Evolutionary conservation across 2,329 filamentous ascomycete species (phyloP), one percentile per base, ranked within the genome.

Genomic region (Penicillium vulpinum): DNA sequence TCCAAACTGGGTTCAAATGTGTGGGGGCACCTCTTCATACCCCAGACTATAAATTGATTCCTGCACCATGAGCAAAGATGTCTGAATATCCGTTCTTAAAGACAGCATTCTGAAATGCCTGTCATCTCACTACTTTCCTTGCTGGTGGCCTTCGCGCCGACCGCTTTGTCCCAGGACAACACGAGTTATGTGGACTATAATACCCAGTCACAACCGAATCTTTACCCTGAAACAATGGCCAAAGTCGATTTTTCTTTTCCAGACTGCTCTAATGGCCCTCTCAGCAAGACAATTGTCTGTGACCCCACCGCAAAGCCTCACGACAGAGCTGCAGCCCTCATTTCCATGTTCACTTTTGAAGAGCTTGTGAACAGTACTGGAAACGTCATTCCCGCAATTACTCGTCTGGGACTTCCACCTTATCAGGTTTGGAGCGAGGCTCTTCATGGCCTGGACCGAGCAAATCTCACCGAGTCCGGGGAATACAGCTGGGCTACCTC

Each of bases 361-460:
- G 83, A 85, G 67, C 83, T 85, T 61, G 78, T 86, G 22, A 83
- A 83, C 55, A 77, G 78, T 60, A 83, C 80, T 0, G 78, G 77
- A 15, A 80, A 75, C 54, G 75, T 72, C 7, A 75, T 75, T 5
- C 78, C 78, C 0, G 85, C 84, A 0, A 80, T 83, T 7, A 74
- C 81, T 1, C 75, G 84, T 28, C 75, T 88, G 0, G 84, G 84
- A 5, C 72, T 88, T 0, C 80, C 81, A 0, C 68, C 78, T 0
- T 88, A 88, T 62, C 76, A 83, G 62, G 86, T 84, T 77, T 87
- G 84, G 83, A 81, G 78, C 43, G 72, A 74, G 54, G 85, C 81
- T 1, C 78, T 88, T 0, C 86, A 88, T 64, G 87, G 87, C 1
- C 76, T 89, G 0, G 85, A 81, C 4, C 85, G 84, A 0, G 82